Conservation (phyloP, 495 filamentous ascomycete species). For the Rhypophila decipiens region DNA sequence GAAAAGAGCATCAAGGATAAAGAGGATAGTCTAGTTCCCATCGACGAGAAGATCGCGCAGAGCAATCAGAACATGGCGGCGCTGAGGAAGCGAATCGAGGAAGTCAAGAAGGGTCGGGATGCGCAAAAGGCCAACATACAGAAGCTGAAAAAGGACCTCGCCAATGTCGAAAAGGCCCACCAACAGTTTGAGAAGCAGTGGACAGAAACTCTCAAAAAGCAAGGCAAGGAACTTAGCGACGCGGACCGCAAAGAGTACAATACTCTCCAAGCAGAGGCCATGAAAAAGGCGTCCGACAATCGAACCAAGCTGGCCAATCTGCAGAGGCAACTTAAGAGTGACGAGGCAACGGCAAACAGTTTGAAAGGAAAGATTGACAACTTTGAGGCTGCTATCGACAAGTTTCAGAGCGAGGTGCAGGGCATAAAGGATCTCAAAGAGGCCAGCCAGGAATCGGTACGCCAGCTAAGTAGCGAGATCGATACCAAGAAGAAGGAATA, state of each 20-base stretch:
- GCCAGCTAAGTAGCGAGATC: constrained; percentile 67
- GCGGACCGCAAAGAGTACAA: constrained; percentile 87
- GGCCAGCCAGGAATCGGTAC: constrained; percentile 51
- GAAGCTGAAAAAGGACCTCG: constrained; percentile 71
- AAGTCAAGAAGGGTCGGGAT: constrained; percentile 70
- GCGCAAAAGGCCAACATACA: constrained; percentile 57
- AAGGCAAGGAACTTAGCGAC: constrained; percentile 79
- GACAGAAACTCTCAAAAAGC: constrained; percentile 71
- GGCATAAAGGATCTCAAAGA: constrained; percentile 62
- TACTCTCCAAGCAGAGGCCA: constrained; percentile 76
- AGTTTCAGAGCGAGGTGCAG: constrained; percentile 64
- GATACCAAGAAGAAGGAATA: constrained; percentile 85
- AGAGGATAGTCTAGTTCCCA: constrained; percentile 77
- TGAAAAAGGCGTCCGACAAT: constrained; percentile 72
- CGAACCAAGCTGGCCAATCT: constrained; percentile 80
- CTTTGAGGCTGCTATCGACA: constrained; percentile 64
- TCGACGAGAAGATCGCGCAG: constrained; percentile 89
- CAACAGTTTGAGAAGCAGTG: constrained; percentile 84
- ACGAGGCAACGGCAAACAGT: constrained; percentile 80
- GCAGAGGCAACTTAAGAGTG: constrained; percentile 76
- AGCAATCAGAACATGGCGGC: constrained; percentile 62
- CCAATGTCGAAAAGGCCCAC: constrained; percentile 82
- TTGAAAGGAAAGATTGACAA: constrained; percentile 79
- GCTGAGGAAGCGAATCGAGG: constrained; percentile 57
- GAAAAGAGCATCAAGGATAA: constrained; percentile 85